phyloP scores from a whole-genome alignment of 495 filamentous ascomycete genomes.

The Bathelium albidoporum region DNA sequence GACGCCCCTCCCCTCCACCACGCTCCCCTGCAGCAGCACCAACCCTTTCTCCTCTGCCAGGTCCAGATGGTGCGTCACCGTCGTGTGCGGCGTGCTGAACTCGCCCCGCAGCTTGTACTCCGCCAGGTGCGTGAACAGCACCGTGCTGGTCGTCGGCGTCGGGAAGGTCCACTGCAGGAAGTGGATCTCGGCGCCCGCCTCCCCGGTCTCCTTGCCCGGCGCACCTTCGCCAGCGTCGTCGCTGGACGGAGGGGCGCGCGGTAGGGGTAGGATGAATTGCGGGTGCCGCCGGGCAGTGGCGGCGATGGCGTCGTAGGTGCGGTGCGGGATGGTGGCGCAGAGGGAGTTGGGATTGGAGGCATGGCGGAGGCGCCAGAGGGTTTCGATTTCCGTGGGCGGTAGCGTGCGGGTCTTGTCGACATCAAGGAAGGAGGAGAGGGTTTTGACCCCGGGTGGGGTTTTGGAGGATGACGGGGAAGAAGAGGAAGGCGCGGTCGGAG shows the following conservation, averaged over 20 bases:
- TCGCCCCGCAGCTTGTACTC: slow-evolving; percentile 88
- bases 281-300: slow-evolving; percentile 60
- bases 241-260: no score
- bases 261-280: slow-evolving; percentile 84
- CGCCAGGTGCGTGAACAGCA: slow-evolving; percentile 85
- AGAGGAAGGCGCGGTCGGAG: neutral
- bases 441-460: slow-evolving; percentile 51
- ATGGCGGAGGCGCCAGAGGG: slow-evolving; percentile 87
- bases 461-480: slow-evolving; percentile 25
- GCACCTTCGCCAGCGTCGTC: slow-evolving; percentile 19
- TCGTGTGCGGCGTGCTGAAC: slow-evolving; percentile 83
- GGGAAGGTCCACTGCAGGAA: slow-evolving; percentile 71
- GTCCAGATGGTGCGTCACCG: slow-evolving; percentile 80
- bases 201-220: slow-evolving; percentile 9
- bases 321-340: slow-evolving; percentile 65
- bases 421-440: slow-evolving; percentile 74
- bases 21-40: slow-evolving; percentile 73
- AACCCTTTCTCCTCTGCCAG: slow-evolving; percentile 59
- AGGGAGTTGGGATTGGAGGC: slow-evolving; percentile 57
- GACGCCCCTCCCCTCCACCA: slow-evolving; percentile 67
- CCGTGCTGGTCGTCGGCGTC: slow-evolving; percentile 57
- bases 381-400: slow-evolving; percentile 70
- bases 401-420: slow-evolving; percentile 62
- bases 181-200: slow-evolving; percentile 66
- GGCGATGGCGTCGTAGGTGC: slow-evolving; percentile 59